Base-by-base conservation (phyloP, 2,329 filamentous ascomycete genomes). In the Drechslera avenae region DNA sequence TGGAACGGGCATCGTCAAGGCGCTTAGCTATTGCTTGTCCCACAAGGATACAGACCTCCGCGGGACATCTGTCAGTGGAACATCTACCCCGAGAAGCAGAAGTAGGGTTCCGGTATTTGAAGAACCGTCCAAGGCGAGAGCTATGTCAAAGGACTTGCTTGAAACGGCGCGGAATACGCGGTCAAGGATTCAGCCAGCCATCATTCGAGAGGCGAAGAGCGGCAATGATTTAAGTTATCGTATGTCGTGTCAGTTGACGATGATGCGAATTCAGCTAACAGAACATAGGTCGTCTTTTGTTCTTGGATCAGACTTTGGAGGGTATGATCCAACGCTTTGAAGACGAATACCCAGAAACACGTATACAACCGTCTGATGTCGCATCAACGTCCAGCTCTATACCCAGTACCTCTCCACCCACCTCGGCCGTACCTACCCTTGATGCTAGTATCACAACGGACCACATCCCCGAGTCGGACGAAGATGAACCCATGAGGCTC, bases 301-400 rank as follows among this genome's bases (percentile, higher is more conserved):
- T 96, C 82, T 83, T 99, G 23, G 91, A 97, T 65, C 81, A 88
- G 54, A 97, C 94, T 0, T 81, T 99, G 8, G 83, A 91, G 65
- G 87, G 88, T 60, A 97, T 97, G 76, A 97, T 97, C 67, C 87
- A 90, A 69, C 88, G 94, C 21, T 99, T 97, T 69, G 94, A 97
- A 72, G 89, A 96, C 69, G 93, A 97, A 73, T 97, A 91, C 65
- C 94, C 94, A 0, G 93, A 97, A 68, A 95, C 90, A 0, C 86
- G 90, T 30, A 78, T 84, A 34, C 60, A 68, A 13, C 64, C 69
- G 14, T 59, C 60, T 21, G 67, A 73, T 12, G 50, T 57, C 7
- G 59, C 57, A 6, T 73, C 71, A 3, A 58, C 59, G 0, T 57
- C 64, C 36, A 73, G 68, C 47, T 73, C 68, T 32, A 40, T 63